phyloP scores from a whole-genome alignment of 306 rosid species.

The Acacia melanoxylon region DNA sequence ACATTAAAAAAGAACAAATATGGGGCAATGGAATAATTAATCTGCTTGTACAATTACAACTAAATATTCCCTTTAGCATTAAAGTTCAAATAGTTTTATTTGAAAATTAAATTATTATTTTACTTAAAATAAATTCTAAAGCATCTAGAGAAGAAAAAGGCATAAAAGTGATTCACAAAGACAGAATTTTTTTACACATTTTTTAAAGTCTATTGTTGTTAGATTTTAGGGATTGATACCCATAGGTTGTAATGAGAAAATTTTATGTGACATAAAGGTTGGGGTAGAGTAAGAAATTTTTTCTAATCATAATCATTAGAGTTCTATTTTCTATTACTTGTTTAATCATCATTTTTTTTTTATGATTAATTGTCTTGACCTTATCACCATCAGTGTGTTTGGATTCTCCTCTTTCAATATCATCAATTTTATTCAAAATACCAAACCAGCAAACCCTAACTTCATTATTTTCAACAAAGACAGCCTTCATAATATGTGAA shows the following conservation, averaged over 20 bases:
- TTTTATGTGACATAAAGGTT: not conserved
- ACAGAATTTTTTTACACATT: not conserved
- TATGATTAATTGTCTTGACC: not conserved
- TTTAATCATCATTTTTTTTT: not conserved
- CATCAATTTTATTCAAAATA: not conserved
- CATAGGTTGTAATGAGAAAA: not conserved
- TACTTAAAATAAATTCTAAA: not conserved
- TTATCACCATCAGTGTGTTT: not conserved
- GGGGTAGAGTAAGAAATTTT: not conserved
- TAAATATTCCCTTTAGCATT: conserved; percentile 34
- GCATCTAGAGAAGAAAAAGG: not conserved
- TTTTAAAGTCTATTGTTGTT: not conserved
- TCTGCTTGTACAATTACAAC: conserved; percentile 23
- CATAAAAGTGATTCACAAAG: not conserved
- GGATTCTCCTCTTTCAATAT: not conserved
- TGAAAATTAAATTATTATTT: not conserved
- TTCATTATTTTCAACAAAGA: not conserved
- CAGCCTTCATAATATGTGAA: not conserved
- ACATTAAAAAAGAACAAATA: conserved; percentile 22
- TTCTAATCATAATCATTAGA: not conserved
- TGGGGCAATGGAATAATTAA: conserved; percentile 12
- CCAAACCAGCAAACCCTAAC: not conserved
- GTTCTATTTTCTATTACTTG: not conserved
- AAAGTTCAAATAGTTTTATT: conserved; percentile 6
- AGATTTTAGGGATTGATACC: not conserved